Conservation (phyloP, 768 basidiomycete genomes). For the Trametes maxima region DNA sequence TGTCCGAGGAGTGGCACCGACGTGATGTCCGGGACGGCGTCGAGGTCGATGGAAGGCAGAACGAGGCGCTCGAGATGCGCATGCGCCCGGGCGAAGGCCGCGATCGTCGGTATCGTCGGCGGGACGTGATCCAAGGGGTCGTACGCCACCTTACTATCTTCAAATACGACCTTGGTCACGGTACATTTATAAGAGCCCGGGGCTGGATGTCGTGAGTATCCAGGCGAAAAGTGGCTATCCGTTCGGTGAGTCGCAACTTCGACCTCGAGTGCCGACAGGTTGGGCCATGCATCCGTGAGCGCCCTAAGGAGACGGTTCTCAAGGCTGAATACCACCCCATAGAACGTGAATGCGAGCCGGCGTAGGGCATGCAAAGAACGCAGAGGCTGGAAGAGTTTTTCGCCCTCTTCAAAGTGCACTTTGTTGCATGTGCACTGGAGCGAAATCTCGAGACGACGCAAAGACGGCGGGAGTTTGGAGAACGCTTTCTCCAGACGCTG, state of each 20-base stretch:
- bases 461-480: not conserved
- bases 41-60: slow-evolving; percentile 2
- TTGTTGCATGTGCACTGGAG: not conserved
- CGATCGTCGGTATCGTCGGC: slow-evolving; percentile 6
- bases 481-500: not conserved
- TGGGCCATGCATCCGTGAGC: not conserved
- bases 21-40: not conserved
- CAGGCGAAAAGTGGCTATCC: not conserved
- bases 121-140: not conserved
- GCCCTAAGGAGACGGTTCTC: not conserved
- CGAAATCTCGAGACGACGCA: not conserved
- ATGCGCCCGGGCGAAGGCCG: slow-evolving; percentile 8
- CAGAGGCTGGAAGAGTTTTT: not conserved
- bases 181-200: too few relatives aligned
- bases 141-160: not conserved
- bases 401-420: not conserved
- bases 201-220: not conserved
- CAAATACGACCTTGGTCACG: not conserved
- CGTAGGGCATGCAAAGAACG: not conserved
- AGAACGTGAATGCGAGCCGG: not conserved
- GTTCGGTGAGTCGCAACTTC: not conserved
- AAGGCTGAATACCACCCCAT: not conserved
- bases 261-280: not conserved
- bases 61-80: not conserved
- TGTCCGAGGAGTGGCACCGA: slow-evolving; percentile 3